Conservation (phyloP, 805 yeast genomes). For the Blastobotrys attinorum region DNA sequence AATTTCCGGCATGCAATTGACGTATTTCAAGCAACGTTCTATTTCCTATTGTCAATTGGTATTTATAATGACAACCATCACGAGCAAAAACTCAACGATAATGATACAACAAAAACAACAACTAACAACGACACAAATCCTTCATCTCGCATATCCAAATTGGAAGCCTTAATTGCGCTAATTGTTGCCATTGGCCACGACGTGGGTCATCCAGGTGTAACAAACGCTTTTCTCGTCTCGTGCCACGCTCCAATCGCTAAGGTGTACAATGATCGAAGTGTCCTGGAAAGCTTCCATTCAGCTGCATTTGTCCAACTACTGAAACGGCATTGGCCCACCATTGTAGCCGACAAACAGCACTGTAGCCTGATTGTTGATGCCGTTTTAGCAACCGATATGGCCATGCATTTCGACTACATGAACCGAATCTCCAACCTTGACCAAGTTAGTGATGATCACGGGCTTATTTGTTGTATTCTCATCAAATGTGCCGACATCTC, state of each 20-base stretch:
- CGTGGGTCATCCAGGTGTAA: slow-evolving; percentile 94
- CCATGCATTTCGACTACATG: slow-evolving; percentile 70
- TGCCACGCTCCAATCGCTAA: slow-evolving; percentile 56
- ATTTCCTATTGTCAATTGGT: slow-evolving; percentile 35
- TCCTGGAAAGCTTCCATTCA: slow-evolving; percentile 77
- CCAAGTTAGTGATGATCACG: slow-evolving; percentile 6
- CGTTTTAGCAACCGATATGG: slow-evolving; percentile 90
- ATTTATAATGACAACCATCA: neutral
- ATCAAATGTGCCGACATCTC: slow-evolving; percentile 95
- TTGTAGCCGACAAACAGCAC: slow-evolving; percentile 11
- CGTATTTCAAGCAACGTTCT: slow-evolving; percentile 84
- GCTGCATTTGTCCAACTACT: slow-evolving; percentile 50
- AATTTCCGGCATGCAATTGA: slow-evolving; percentile 94
- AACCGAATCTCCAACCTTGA: slow-evolving; percentile 25
- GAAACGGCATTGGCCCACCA: slow-evolving; percentile 44
- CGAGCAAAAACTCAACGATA: neutral
- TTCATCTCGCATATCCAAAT: too few species aligned
- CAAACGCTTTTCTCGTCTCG: slow-evolving; percentile 60
- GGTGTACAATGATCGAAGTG: slow-evolving; percentile 55
- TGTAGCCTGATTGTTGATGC: slow-evolving; percentile 28
- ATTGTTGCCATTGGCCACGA: slow-evolving; percentile 92
- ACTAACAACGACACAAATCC: neutral
- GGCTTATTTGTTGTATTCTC: slow-evolving; percentile 55
- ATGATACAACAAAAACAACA: neutral
- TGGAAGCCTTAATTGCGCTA: slow-evolving; percentile 52